A percentile compares a stretch with the other conserved stretches of the same genome.
Evolutionary conservation across 306 rosid species (phyloP).

Genomic region (Casuarina cunninghamiana): DNA sequence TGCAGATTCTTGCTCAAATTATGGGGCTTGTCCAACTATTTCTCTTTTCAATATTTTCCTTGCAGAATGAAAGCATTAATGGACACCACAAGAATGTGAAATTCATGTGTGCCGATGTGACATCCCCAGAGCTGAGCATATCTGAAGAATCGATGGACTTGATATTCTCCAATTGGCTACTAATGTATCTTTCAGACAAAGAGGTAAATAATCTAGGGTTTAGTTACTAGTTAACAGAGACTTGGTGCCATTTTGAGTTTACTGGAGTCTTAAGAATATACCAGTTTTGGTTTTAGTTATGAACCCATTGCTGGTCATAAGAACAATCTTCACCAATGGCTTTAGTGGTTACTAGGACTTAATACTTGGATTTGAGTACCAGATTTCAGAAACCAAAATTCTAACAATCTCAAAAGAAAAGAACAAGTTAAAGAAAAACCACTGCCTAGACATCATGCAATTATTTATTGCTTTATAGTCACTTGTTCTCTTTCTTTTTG

Average conservation of each 20-base stretch:
- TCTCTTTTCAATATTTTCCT: conserved; percentile 4
- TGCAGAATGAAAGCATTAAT: conserved; percentile 78
- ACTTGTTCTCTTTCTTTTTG: neutral
- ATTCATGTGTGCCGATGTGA: conserved; percentile 92
- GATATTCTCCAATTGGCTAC: conserved; percentile 95
- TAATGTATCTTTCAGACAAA: conserved; percentile 86
- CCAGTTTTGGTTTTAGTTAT: neutral
- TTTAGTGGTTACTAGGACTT: neutral
- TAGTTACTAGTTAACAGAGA: conserved; percentile 7
- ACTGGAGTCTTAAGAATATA: neutral
- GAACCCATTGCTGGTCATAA: neutral
- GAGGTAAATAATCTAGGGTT: conserved; percentile 55
- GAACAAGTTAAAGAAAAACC: neutral
- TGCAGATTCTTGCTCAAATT: conserved; percentile 12
- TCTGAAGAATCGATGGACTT: conserved; percentile 73
- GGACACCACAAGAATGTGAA: conserved; percentile 78
- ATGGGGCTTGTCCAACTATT: conserved; percentile 5
- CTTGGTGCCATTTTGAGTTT: conserved; percentile 10
- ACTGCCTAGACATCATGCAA: neutral
- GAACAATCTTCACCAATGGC: neutral
- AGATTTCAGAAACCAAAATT: neutral
- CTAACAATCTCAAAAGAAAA: neutral
- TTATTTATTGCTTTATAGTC: neutral
- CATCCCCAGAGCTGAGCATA: conserved; percentile 61
- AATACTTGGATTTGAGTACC: neutral